Conservation (phyloP, 2,329 filamentous ascomycete genomes). For the Phyllosticta citribraziliensis region DNA sequence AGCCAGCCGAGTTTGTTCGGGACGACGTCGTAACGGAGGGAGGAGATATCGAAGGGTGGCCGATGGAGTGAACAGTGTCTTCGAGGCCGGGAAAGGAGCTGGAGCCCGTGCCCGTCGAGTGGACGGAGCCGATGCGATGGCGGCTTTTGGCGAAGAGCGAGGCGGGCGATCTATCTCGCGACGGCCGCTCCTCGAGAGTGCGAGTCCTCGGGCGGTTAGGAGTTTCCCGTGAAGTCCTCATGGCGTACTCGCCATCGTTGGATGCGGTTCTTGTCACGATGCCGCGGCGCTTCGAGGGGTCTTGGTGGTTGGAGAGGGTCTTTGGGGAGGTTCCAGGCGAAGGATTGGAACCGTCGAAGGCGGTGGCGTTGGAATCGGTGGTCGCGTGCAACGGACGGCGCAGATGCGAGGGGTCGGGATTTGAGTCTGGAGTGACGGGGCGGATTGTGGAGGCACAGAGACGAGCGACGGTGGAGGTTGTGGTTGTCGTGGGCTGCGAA, state of each 20-base stretch:
- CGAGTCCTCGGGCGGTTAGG: conserved; percentile 43
- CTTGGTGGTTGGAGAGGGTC: neutral
- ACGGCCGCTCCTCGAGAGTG: conserved; percentile 38
- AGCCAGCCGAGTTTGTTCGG: conserved; percentile 19
- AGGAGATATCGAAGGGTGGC: conserved; percentile 30
- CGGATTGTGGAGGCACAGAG: conserved; percentile 43
- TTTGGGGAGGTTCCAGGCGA: conserved; percentile 10
- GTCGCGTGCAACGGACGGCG: conserved; percentile 19
- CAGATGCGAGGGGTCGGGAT: conserved; percentile 17
- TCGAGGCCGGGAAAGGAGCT: conserved; percentile 38
- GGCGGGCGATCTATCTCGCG: conserved; percentile 32
- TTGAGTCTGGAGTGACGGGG: conserved; percentile 54
- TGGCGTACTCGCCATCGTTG: conserved; percentile 23
- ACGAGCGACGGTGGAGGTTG: conserved; percentile 1
- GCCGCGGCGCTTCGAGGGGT: conserved; percentile 6
- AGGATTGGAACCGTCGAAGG: conserved; percentile 4
- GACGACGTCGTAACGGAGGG: conserved; percentile 19
- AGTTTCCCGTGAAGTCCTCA: conserved; percentile 35
- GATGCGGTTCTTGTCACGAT: conserved; percentile 23
- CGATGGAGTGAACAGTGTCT: conserved; percentile 32
- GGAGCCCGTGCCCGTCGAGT: conserved; percentile 44
- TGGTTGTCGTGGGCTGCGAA: neutral
- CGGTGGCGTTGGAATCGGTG: conserved; percentile 16
- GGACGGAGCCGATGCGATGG: conserved; percentile 61
- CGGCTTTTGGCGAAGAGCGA: conserved; percentile 40